phyloP scores from a whole-genome alignment of 1,139 yeast genomes.

The Wickerhamiella pararugosa region DNA sequence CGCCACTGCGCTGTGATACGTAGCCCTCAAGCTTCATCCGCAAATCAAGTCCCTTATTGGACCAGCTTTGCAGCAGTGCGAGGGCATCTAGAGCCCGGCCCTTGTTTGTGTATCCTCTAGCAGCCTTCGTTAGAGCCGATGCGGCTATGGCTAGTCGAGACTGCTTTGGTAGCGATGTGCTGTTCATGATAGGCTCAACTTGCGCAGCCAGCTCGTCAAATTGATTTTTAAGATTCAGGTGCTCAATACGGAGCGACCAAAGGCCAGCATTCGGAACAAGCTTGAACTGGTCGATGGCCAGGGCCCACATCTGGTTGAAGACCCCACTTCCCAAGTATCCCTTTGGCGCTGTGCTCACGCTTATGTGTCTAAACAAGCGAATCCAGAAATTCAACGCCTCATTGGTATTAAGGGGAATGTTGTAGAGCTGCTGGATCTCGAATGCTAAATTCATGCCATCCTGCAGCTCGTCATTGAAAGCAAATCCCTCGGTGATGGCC shows the following conservation, averaged over 20 bases:
- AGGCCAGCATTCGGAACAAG: conserved; percentile 12
- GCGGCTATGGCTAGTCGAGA: conserved; percentile 7
- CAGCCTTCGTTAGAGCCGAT: conserved; percentile 12
- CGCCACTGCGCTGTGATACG: conserved; percentile 12
- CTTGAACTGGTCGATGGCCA: conserved; percentile 7
- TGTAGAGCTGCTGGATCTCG: conserved; percentile 16
- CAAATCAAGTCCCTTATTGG: conserved; percentile 11
- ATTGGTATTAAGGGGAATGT: conserved; percentile 14
- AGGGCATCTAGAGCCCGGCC: conserved; percentile 14
- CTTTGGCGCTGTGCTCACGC: conserved; percentile 17
- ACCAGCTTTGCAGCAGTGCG: conserved; percentile 13
- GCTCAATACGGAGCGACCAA: conserved; percentile 12
- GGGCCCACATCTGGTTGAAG: conserved; percentile 20
- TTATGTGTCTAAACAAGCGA: conserved; percentile 19
- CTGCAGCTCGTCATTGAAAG: conserved; percentile 17
- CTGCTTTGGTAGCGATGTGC: neutral
- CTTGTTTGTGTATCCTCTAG: conserved; percentile 12
- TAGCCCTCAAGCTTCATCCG: conserved; percentile 9
- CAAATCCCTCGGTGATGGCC: conserved; percentile 22
- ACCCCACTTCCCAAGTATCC: conserved; percentile 15
- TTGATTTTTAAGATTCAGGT: conserved; percentile 12
- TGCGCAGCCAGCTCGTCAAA: conserved; percentile 11
- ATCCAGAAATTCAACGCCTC: conserved; percentile 20
- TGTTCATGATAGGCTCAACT: conserved; percentile 8
- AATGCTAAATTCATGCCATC: conserved; percentile 20